Evolutionary conservation across 768 basidiomycete species (phyloP).

Genomic region (Termitomyces sp.): DNA sequence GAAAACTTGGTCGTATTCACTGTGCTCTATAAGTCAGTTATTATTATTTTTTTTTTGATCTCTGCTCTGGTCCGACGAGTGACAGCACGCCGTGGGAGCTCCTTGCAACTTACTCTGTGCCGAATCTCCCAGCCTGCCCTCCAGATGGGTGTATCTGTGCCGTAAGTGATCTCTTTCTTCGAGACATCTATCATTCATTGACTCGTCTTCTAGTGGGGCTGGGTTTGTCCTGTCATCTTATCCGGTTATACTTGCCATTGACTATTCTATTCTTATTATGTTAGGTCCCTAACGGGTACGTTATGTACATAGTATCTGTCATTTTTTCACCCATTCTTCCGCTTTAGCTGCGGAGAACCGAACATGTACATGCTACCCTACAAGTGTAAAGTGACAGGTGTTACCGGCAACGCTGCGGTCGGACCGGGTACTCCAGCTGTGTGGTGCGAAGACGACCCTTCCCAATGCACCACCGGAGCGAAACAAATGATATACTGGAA

Average conservation of each 20-base stretch:
- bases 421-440: conserved; percentile 39
- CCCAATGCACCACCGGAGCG: conserved; percentile 39
- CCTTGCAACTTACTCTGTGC: conserved; percentile 41
- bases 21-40: conserved; percentile 40
- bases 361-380: conserved; percentile 50
- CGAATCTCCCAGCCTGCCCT: conserved; percentile 47
- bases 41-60: neutral
- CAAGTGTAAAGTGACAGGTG: conserved; percentile 43
- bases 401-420: conserved; percentile 35
- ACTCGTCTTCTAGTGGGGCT: conserved; percentile 40
- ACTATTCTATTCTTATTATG: conserved; percentile 1
- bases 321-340: neutral
- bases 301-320: neutral
- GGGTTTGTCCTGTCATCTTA: conserved; percentile 29
- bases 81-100: conserved; percentile 51
- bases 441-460: conserved; percentile 48
- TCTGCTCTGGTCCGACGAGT: neutral
- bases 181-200: neutral
- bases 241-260: neutral
- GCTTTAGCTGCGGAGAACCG: conserved; percentile 43
- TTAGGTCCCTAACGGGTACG: conserved; percentile 39
- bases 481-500: conserved; percentile 58
- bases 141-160: conserved; percentile 48
- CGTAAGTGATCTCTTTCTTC: conserved; percentile 26
- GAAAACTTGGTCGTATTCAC: conserved; percentile 51